Percentiles rank a stretch among this genome's conserved stretches.
phyloP scores from a whole-genome alignment of 257 asterid genomes.

The Avicennia marina region DNA sequence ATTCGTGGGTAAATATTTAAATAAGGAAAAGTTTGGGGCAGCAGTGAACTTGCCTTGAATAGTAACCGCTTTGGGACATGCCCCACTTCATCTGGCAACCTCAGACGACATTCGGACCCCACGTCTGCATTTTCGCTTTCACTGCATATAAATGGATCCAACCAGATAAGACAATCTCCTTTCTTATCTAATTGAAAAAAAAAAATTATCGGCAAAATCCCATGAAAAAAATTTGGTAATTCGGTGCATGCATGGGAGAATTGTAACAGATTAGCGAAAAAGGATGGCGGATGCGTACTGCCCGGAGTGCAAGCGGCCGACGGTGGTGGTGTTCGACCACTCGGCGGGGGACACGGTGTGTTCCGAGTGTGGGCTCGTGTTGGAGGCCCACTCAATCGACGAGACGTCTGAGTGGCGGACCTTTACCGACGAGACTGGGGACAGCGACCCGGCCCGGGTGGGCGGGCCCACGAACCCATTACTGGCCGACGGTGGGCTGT shows the following conservation, averaged over 20 bases:
- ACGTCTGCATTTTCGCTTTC: neutral
- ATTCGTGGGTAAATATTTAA: neutral
- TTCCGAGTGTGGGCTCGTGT: constrained; percentile 64
- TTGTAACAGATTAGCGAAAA: too few species aligned
- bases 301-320: constrained; percentile 53
- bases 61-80: neutral
- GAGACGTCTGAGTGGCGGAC: constrained; percentile 74
- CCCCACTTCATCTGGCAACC: neutral
- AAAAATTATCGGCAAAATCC: too few species aligned
- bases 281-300: constrained; percentile 49
- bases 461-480: constrained; percentile 60
- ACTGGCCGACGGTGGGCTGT: constrained; percentile 49
- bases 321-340: constrained; percentile 64
- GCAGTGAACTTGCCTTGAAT: neutral
- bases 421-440: constrained; percentile 62
- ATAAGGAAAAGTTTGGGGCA: neutral
- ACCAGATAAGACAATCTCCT: neutral
- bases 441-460: constrained; percentile 59
- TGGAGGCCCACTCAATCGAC: constrained; percentile 64
- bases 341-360: constrained; percentile 68
- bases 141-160: neutral
- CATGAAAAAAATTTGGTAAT: too few species aligned
- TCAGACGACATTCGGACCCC: neutral
- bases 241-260: too few species aligned
- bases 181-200: too few species aligned